Conservation (phyloP, 2,329 filamentous ascomycete species). For the Stenocarpella maydis region DNA sequence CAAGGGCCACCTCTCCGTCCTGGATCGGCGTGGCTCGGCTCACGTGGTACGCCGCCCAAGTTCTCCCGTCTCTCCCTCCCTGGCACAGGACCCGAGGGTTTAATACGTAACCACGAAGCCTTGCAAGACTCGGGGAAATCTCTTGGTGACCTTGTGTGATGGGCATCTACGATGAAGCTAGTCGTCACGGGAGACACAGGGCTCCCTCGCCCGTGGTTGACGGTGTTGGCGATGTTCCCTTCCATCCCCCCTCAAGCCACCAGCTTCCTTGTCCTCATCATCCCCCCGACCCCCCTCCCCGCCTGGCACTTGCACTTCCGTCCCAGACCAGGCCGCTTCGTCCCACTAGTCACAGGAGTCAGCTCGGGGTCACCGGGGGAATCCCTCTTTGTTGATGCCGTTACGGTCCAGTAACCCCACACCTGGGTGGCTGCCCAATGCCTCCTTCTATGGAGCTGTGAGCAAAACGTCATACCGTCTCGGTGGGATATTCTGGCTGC, state of each 20-base stretch:
- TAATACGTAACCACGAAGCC: neutral
- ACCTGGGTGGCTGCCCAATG: constrained; percentile 15
- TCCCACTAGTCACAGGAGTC: constrained; percentile 14
- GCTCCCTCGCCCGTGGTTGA: constrained; percentile 11
- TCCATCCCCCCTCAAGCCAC: neutral
- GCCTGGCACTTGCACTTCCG: neutral
- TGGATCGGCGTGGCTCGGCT: neutral
- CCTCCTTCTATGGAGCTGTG: constrained; percentile 9
- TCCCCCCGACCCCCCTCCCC: too few species aligned
- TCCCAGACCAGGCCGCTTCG: constrained; percentile 1
- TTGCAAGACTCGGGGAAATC: neutral
- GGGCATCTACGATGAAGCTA: constrained; percentile 11
- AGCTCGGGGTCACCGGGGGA: constrained; percentile 4
- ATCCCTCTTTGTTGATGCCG: constrained; percentile 2
- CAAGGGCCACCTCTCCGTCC: neutral
- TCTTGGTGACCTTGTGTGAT: constrained; percentile 8
- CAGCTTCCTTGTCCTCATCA: neutral
- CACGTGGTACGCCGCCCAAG: neutral
- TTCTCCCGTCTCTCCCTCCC: neutral
- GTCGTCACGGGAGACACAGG: constrained; percentile 6
- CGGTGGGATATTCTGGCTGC: neutral
- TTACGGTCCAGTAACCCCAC: constrained; percentile 11
- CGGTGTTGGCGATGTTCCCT: neutral
- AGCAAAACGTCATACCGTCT: constrained; percentile 25
- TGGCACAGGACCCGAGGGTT: neutral